phyloP scores from a whole-genome alignment of 345 rosid species.

The Boechera stricta region DNA sequence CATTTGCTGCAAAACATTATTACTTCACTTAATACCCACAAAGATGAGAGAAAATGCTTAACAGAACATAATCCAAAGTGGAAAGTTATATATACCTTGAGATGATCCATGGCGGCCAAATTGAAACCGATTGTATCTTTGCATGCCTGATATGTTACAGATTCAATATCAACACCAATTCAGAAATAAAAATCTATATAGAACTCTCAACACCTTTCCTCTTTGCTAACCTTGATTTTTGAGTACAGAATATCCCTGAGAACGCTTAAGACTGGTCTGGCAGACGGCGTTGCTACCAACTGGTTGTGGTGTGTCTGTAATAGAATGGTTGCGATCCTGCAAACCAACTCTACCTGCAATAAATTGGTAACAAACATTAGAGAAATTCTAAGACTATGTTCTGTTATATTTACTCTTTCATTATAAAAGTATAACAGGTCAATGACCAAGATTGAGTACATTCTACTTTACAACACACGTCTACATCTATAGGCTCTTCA shows the following conservation, averaged over 20 bases:
- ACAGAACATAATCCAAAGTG: not conserved
- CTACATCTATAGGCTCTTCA: not conserved
- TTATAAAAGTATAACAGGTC: not conserved
- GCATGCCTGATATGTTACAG: constrained; percentile 62
- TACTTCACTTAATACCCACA: not conserved
- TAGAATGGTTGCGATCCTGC: constrained; percentile 72
- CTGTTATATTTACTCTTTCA: not conserved
- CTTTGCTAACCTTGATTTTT: constrained; percentile 63
- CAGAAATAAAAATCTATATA: not conserved
- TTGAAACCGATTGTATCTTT: constrained; percentile 91
- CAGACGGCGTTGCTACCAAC: constrained; percentile 77
- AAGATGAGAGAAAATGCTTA: not conserved
- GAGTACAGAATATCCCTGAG: constrained; percentile 73
- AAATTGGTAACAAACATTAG: not conserved
- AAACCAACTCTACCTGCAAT: constrained; percentile 81
- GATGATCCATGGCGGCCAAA: constrained; percentile 97
- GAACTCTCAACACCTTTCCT: not conserved
- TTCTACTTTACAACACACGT: not conserved
- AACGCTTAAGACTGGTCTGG: constrained; percentile 71
- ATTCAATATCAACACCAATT: constrained; percentile 5
- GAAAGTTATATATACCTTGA: constrained; percentile 54
- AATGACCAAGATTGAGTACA: not conserved
- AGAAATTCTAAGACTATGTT: not conserved
- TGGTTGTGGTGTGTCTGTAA: constrained; percentile 84
- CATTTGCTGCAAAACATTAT: constrained; percentile 62